phyloP scores from a whole-genome alignment of 2,329 filamentous ascomycete species.

The Trichophyton benhamiae region DNA sequence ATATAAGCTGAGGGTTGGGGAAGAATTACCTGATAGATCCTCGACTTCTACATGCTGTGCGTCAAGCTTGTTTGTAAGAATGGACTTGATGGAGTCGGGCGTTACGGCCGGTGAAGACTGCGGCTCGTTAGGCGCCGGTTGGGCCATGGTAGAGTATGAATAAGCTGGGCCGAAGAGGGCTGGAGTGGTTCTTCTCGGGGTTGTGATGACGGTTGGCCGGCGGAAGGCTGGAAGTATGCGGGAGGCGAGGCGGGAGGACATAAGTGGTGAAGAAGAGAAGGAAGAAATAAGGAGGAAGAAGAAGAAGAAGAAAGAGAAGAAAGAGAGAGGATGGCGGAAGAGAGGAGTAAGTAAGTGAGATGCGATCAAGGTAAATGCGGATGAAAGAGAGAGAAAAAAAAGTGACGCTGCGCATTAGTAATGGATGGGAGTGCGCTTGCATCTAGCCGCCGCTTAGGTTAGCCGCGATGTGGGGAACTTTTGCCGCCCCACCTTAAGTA shows the following conservation, averaged over 20 bases:
- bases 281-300: neutral
- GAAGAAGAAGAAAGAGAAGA: neutral
- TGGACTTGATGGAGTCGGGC: constrained; percentile 55
- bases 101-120: constrained; percentile 48
- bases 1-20: neutral
- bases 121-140: constrained; percentile 18
- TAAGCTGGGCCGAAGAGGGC: too few relatives aligned
- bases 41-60: constrained; percentile 75
- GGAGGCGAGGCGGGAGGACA: constrained; percentile 10
- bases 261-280: constrained; percentile 6
- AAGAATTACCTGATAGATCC: constrained; percentile 65
- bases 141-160: constrained; percentile 29
- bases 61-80: constrained; percentile 56
- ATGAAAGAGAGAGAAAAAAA: neutral
- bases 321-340: neutral
- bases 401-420: neutral
- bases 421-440: neutral
- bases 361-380: neutral
- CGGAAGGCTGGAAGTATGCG: neutral
- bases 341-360: neutral
- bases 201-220: constrained; percentile 13
- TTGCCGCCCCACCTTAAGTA: neutral
- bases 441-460: neutral
- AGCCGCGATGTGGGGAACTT: neutral
- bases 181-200: constrained; percentile 18